Percentiles rank a stretch among this genome's conserved stretches.
These are phyloP conservation scores for Aspergillus nidulans DNA, from an alignment of 495 filamentous ascomycete species.

Conservation along the genomic window DNA sequence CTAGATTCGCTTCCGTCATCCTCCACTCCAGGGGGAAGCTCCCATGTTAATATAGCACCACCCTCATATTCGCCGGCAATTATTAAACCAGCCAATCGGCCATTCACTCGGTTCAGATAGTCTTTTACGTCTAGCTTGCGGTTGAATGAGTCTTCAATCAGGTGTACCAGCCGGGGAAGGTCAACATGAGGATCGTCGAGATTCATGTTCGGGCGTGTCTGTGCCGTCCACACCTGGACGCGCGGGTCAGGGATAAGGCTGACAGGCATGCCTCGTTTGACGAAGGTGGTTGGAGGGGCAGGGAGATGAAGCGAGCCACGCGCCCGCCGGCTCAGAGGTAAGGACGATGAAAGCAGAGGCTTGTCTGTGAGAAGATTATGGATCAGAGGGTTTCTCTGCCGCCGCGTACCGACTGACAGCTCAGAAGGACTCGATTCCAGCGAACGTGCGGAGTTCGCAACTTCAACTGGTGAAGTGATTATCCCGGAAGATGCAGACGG, in stretches of 20 bases:
- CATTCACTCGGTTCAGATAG: slow-evolving; percentile 73
- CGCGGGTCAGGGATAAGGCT: slow-evolving; percentile 72
- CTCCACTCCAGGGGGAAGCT: slow-evolving; percentile 59
- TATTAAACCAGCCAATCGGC: slow-evolving; percentile 81
- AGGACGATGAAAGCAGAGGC: slow-evolving; percentile 82
- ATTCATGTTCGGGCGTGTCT: slow-evolving; percentile 50
- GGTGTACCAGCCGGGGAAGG: slow-evolving; percentile 70
- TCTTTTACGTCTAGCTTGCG: slow-evolving; percentile 76
- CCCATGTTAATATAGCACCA: slow-evolving; percentile 93
- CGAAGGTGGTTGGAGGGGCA: slow-evolving; percentile 63
- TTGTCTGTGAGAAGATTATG: slow-evolving; percentile 97
- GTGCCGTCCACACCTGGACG: slow-evolving; percentile 59
- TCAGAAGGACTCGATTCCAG: slow-evolving; percentile 33
- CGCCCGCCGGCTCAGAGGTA: slow-evolving; percentile 61
- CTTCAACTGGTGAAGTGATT: slow-evolving; percentile 80
- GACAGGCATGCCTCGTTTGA: slow-evolving; percentile 87
- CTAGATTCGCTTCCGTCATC: slow-evolving; percentile 50
- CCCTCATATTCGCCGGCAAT: slow-evolving; percentile 97
- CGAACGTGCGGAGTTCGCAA: slow-evolving; percentile 57
- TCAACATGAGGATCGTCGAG: slow-evolving; percentile 78
- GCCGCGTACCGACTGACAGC: slow-evolving; percentile 65
- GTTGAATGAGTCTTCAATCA: slow-evolving; percentile 94
- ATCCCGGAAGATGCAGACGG: slow-evolving; percentile 81
- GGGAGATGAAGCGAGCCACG: slow-evolving; percentile 26
- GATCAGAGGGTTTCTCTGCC: slow-evolving; percentile 85